Percentiles rank a stretch among this genome's conserved stretches.
Conservation (phyloP, 768 basidiomycete genomes). For the Mycena filopes region DNA sequence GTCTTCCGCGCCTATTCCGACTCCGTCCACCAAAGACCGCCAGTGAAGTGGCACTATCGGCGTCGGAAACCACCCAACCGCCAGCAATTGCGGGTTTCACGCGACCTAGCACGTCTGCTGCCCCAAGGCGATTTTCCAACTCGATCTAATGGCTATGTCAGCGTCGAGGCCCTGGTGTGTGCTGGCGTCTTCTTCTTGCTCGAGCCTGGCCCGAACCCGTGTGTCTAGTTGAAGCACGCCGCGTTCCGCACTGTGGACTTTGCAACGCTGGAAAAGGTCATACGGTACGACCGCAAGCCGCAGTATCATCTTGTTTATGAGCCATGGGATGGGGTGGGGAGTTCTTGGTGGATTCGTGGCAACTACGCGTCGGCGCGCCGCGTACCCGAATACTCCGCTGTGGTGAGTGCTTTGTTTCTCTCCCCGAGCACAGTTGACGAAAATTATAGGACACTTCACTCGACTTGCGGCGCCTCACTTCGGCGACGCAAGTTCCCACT, state of each 20-base stretch:
- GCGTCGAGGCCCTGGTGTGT: conserved; percentile 27
- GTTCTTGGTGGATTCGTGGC: conserved; percentile 72
- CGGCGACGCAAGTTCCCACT: conserved; percentile 59
- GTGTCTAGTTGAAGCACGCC: conserved; percentile 63
- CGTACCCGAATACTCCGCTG: too few relatives aligned
- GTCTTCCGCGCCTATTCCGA: conserved; percentile 14
- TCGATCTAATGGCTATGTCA: conserved; percentile 27
- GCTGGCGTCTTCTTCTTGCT: background rate
- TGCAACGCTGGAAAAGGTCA: conserved; percentile 56
- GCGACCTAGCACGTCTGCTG: conserved; percentile 23
- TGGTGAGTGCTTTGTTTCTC: too few relatives aligned
- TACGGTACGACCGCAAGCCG: conserved; percentile 60
- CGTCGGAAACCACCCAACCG: background rate
- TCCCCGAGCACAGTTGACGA: too few relatives aligned
- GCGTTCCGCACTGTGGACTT: conserved; percentile 64
- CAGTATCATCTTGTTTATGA: conserved; percentile 59
- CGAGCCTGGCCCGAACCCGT: background rate
- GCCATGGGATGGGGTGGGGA: conserved; percentile 40
- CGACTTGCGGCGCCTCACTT: conserved; percentile 52
- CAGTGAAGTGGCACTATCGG: background rate
- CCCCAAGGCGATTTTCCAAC: conserved; percentile 22
- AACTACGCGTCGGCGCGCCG: conserved; percentile 42
- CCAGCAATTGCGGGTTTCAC: conserved; percentile 15
- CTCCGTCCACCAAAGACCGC: background rate
- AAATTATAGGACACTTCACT: conserved; percentile 52